Percentiles rank a stretch among this genome's conserved stretches.
Evolutionary conservation across 75 land plant species (phyloP).

Genomic region (Selaginella moellendorffii): DNA sequence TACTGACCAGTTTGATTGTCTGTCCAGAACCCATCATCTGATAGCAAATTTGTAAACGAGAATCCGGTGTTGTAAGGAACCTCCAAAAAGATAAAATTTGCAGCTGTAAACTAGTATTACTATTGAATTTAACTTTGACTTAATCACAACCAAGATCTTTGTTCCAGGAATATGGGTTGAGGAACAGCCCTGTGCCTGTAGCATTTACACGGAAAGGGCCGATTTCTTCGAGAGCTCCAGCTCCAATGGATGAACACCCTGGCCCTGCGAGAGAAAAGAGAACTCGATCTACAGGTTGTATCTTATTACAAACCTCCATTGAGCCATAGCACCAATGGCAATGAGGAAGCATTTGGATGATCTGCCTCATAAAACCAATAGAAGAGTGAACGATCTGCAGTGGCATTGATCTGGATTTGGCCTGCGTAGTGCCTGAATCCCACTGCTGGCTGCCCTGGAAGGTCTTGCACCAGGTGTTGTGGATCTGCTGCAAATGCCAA

Average conservation of each 20-base stretch:
- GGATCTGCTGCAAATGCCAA: neutral
- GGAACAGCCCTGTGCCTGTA: neutral
- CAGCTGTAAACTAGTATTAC: neutral
- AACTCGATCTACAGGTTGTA: neutral
- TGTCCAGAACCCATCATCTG: slow-evolving; percentile 4
- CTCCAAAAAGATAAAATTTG: slow-evolving; percentile 17
- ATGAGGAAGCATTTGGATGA: slow-evolving; percentile 17
- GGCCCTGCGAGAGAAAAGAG: slow-evolving; percentile 1
- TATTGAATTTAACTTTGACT: neutral
- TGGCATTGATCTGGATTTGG: slow-evolving; percentile 48
- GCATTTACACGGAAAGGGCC: neutral
- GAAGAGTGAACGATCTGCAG: slow-evolving; percentile 59
- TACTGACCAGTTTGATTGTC: slow-evolving; percentile 14
- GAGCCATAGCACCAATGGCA: slow-evolving; percentile 69
- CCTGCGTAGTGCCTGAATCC: slow-evolving; percentile 67
- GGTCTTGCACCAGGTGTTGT: neutral
- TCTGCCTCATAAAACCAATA: slow-evolving; percentile 79
- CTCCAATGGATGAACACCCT: slow-evolving; percentile 5
- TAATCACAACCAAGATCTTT: neutral
- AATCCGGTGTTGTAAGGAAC: slow-evolving; percentile 15
- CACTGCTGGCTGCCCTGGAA: slow-evolving; percentile 69
- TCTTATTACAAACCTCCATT: slow-evolving; percentile 54
- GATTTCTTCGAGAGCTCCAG: slow-evolving; percentile 3
- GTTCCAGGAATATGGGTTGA: neutral
- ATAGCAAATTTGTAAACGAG: slow-evolving; percentile 10